phyloP scores from a whole-genome alignment of 106 monocot species.

The Alisma plantagoaquatica region DNA sequence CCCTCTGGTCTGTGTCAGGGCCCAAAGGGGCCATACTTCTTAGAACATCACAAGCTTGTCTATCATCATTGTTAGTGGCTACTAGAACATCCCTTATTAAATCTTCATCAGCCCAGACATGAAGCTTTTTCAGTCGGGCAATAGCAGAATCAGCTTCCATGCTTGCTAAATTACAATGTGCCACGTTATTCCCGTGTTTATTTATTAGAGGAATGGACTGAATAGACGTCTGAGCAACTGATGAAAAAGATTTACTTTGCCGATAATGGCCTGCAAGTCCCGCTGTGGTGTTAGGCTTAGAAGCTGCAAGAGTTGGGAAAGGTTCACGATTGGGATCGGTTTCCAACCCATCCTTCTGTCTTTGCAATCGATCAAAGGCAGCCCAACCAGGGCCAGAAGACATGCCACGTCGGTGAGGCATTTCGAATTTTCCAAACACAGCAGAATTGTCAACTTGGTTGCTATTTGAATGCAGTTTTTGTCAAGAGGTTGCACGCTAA shows the following conservation, averaged over 20 bases:
- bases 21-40: constrained; percentile 49
- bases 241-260: constrained; percentile 44
- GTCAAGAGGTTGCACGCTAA: neutral
- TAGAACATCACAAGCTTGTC: constrained; percentile 45
- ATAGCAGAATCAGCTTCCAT: constrained; percentile 2
- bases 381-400: constrained; percentile 76
- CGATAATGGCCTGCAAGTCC: neutral
- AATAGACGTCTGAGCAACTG: constrained; percentile 26
- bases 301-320: constrained; percentile 51
- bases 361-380: constrained; percentile 57
- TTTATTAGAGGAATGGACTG: constrained; percentile 2
- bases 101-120: constrained; percentile 61
- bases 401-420: constrained; percentile 24
- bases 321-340: constrained; percentile 25
- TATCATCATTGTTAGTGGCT: constrained; percentile 47
- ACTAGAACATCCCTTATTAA: constrained; percentile 72
- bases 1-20: too few relatives aligned
- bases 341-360: constrained; percentile 10
- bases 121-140: constrained; percentile 37
- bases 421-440: constrained; percentile 14
- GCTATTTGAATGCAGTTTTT: constrained; percentile 2
- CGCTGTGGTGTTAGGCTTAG: too few relatives aligned
- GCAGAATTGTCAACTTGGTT: too few relatives aligned
- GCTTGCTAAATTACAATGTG: neutral
- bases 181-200: neutral